phyloP scores from a whole-genome alignment of 73 alveolate species.

The Durusdinium trenchii region DNA sequence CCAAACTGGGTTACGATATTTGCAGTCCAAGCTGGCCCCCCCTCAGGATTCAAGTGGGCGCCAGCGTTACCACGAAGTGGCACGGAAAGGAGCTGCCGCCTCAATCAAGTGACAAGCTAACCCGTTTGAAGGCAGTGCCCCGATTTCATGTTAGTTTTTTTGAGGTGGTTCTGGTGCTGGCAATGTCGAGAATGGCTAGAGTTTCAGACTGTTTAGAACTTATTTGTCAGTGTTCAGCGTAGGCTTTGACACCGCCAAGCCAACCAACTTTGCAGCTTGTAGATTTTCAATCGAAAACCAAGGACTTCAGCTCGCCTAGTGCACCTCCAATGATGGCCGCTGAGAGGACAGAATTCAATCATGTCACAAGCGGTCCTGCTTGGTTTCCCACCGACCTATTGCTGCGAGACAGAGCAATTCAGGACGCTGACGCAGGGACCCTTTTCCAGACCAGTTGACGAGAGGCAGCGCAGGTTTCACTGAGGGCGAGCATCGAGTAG shows the following conservation, averaged over 20 bases:
- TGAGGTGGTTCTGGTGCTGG: slow-evolving; percentile 37
- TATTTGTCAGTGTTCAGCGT: not conserved
- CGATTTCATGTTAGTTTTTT: not conserved
- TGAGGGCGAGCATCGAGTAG: not conserved
- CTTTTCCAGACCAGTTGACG: too few relatives aligned
- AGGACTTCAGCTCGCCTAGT: too few relatives aligned
- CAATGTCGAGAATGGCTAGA: not conserved
- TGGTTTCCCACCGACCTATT: too few relatives aligned
- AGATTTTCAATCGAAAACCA: too few relatives aligned
- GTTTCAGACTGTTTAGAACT: not conserved
- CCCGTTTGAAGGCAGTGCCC: not conserved
- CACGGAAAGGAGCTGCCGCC: slow-evolving; percentile 40
- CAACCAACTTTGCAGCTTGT: too few relatives aligned
- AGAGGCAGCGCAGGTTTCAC: not conserved
- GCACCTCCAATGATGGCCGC: too few relatives aligned
- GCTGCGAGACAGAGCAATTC: too few relatives aligned
- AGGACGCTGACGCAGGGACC: not conserved
- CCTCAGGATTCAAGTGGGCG: not conserved
- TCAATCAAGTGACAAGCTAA: too few relatives aligned
- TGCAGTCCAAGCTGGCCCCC: not conserved
- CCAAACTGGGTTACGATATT: not conserved
- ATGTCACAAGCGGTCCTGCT: too few relatives aligned
- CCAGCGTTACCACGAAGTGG: not conserved
- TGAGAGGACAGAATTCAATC: too few relatives aligned
- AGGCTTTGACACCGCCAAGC: too few relatives aligned